Percentiles rank a stretch among this genome's conserved stretches.
Evolutionary conservation across 306 rosid species (phyloP).

Genomic region (Ormosia semicastrata): DNA sequence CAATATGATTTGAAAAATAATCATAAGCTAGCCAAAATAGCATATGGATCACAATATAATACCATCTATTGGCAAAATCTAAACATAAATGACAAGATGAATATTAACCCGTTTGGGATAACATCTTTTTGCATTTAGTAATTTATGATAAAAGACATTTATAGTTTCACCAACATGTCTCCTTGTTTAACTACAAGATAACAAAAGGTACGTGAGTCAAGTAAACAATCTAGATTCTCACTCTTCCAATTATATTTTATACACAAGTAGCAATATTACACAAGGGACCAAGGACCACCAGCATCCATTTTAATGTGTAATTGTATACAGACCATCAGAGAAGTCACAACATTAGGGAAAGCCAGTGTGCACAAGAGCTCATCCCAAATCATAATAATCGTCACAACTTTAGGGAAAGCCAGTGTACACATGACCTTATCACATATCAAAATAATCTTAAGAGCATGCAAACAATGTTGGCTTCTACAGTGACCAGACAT

Average conservation of each 20-base stretch:
- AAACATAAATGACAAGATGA: background rate
- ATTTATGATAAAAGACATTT: background rate
- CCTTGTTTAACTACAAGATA: background rate
- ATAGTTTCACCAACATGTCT: conserved; percentile 9
- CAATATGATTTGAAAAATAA: background rate
- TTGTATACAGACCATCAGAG: background rate
- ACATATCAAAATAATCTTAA: background rate
- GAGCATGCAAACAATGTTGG: background rate
- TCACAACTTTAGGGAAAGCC: background rate
- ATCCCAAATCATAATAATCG: background rate
- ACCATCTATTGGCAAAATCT: conserved; percentile 4
- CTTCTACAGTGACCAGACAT: background rate
- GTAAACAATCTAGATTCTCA: background rate
- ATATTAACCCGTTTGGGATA: background rate
- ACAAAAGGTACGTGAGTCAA: background rate
- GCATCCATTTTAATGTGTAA: background rate
- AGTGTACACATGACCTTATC: background rate
- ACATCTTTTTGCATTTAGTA: background rate
- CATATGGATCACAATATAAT: background rate
- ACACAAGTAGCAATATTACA: background rate
- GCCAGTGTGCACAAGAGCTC: background rate
- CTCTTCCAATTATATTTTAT: background rate
- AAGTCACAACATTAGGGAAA: background rate
- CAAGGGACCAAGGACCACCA: background rate
- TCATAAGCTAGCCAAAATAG: conserved; percentile 9